Base-by-base conservation (phyloP, 805 yeast species). In the Candida incommunis region DNA sequence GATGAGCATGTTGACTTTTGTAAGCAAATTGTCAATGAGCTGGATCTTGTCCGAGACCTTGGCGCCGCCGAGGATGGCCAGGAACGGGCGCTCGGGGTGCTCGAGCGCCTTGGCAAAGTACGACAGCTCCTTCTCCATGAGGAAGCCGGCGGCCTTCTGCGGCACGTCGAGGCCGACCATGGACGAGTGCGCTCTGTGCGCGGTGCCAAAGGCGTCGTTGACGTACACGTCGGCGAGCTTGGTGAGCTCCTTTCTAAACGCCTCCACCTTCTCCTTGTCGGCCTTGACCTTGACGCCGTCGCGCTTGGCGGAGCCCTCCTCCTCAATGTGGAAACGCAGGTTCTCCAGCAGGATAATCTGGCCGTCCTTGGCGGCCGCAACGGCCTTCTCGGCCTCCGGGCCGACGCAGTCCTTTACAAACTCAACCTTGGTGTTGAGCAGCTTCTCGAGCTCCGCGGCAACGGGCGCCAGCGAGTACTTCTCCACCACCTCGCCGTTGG, bases 161-260 rank as follows among this genome's bases (percentile, higher is more conserved):
- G 94, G 88, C 60, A 86, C 76, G 58, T 90, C 88, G 59, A 92
- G 75, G 64, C 99, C 99, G 61, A 92, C 99, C 88, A 92, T 90
- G 42, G 98, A 92, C 46, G 96, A 87, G 76, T 92, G 98, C 52
- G 98, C 98, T 76, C 98, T 86, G 82, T 92, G 99, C 47, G 97
- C 96, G 52, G 98, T 92, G 68, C 98, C 98, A 62, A 92, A 92
- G 48, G 96, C 97, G 67, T 92, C 99, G 72, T 92, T 67, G 66
- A 92, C 78, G 75, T 92, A 92, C 54, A 92, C 95, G 62, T 92
- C 99, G 56, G 96, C 97, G 61, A 92, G 75, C 46, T 87, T 71
- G 59, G 95, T 83, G 70, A 92, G 79, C 64, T 83, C 79, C 61
- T 77, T 63, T 78, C 98, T 85, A 83, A 92, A 92, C 58, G 71